A percentile compares a stretch with the other conserved stretches of the same genome.
These are phyloP conservation scores for Aquilaria malaccensis DNA, from an alignment of 345 rosid species.

Conservation along the genomic window DNA sequence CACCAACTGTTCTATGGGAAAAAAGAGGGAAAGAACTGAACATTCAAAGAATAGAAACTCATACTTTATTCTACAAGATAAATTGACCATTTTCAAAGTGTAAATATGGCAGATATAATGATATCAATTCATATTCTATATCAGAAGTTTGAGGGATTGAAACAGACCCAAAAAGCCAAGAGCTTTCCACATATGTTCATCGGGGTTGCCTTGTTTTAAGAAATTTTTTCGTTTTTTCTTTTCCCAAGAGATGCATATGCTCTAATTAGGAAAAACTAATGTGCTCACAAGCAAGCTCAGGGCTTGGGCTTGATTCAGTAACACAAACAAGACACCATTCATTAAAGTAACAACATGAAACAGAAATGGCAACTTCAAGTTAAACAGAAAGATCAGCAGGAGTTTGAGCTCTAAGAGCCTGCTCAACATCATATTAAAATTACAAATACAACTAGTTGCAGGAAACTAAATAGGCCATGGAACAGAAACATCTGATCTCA, in stretches of 20 bases:
- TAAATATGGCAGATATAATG: conserved; percentile 10
- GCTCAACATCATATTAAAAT: conserved; percentile 19
- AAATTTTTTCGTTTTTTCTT: conserved; percentile 11
- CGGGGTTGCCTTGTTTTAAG: conserved; percentile 8
- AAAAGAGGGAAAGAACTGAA: conserved; percentile 21
- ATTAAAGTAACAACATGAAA: conserved; percentile 13
- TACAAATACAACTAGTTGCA: conserved; percentile 9
- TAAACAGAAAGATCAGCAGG: conserved; percentile 13
- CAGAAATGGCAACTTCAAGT: conserved; percentile 11
- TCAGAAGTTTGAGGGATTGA: conserved; percentile 11
- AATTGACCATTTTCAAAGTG: conserved; percentile 30
- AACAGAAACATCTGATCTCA: conserved; percentile 36
- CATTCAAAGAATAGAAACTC: conserved; percentile 12
- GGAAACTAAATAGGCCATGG: conserved; percentile 32
- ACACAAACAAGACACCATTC: conserved; percentile 14
- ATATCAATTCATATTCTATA: conserved; percentile 12
- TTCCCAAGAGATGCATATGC: conserved; percentile 10
- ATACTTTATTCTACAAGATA: conserved; percentile 20
- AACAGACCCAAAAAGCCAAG: not conserved
- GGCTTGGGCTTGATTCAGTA: conserved; percentile 14
- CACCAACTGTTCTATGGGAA: conserved; percentile 12
- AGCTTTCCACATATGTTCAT: conserved; percentile 15
- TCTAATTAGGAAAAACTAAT: conserved; percentile 19
- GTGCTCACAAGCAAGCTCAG: conserved; percentile 7
- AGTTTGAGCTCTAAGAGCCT: conserved; percentile 30